Percentiles rank a stretch among this genome's conserved stretches.
phyloP scores from a whole-genome alignment of 2,329 filamentous ascomycete genomes.

The Myriosclerotinia duriaeana region DNA sequence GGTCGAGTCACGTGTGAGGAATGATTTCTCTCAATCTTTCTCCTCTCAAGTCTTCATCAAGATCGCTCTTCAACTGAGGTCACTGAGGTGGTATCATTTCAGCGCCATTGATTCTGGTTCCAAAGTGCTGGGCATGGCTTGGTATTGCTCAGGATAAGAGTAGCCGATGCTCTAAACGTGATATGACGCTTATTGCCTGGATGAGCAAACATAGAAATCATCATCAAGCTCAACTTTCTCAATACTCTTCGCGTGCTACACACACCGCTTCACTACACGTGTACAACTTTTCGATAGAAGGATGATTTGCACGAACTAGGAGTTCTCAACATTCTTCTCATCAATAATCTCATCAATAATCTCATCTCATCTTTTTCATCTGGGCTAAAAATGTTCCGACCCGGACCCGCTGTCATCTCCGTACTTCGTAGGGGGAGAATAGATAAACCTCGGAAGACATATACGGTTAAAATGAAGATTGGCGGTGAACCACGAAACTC shows the following conservation, averaged over 20 bases:
- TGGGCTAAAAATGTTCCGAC: neutral
- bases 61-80: too few relatives aligned
- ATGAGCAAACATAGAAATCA: slow-evolving; percentile 1
- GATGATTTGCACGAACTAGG: neutral
- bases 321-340: neutral
- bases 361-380: neutral
- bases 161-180: slow-evolving; percentile 1
- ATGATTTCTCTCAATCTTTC: neutral
- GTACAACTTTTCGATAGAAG: neutral
- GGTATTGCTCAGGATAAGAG: too few relatives aligned
- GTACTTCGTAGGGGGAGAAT: slow-evolving; percentile 4
- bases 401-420: slow-evolving; percentile 17
- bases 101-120: too few relatives aligned
- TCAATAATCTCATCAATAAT: neutral
- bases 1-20: neutral
- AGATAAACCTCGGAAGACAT: neutral
- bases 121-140: too few relatives aligned
- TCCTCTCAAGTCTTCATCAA: too few relatives aligned
- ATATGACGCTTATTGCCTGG: slow-evolving; percentile 2
- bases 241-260: neutral
- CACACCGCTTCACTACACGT: slow-evolving; percentile 13
- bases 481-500: slow-evolving; percentile 8
- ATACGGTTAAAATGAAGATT: slow-evolving; percentile 6
- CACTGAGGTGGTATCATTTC: neutral
- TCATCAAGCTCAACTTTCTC: neutral